Base-by-base conservation (phyloP, 805 yeast species). In the Candida pini region DNA sequence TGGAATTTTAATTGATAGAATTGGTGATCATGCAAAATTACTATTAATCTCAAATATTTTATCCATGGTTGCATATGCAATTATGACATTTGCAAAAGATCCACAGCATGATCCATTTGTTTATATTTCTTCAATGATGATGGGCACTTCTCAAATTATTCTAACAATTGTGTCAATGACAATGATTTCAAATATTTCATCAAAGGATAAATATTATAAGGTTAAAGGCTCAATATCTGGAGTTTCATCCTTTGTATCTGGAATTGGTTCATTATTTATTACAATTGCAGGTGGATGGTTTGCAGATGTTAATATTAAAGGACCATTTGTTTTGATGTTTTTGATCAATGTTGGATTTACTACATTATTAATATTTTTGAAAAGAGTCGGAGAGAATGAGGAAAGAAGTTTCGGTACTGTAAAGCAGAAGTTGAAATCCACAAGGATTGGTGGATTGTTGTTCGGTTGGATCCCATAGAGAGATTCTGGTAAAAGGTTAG, bases 151-250 rank as follows among this genome's bases (percentile, higher is more conserved):
- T 3, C 83, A 78, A 54, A 75, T 78, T 34, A 81, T 82, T 8
- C 66, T 71, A 24, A 71, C 78, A 23, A 70, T 80, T 31, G 66
- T 74, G 16, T 76, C 86, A 21, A 74, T 80, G 77, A 74, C 85
- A 6, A 62, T 81, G 46, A 28, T 56, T 9, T 53, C 61, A 1
- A 54, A 53, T 30, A 51, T 54, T 18, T 43, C 52, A 7, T 67
- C 73, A 21, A 67, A 73, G 5, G 71, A 68, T 34, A 56, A 60
- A 25, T 63, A 67, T 20, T 57, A 67, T 22, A 58, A 56, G 16
- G 60, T 67, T 37, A 71, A 73, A 31, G 88, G 88, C n/a, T 66
- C 82, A 3, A 68, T 81, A 26, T 70, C 81, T 32, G 90, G 90
- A 6, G 72, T 78, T 9, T 78, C 76, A 51, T 71, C 81, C n/a